phyloP scores from a whole-genome alignment of 192 early-diverging fungal genomes.

The Backusella liffmaniae region DNA sequence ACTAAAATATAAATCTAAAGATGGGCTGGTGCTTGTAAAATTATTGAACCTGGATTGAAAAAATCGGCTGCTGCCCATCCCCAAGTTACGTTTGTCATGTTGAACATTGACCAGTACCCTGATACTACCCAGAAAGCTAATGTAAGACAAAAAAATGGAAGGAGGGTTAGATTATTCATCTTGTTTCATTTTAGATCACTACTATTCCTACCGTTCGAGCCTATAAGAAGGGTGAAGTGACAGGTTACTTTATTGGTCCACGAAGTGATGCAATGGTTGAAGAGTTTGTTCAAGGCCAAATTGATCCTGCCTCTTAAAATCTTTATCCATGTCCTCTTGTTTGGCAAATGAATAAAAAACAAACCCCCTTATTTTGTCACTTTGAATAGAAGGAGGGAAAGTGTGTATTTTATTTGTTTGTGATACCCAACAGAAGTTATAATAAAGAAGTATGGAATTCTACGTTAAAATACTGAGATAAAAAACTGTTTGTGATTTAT shows the following conservation, averaged over 20 bases:
- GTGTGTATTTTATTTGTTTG: too few relatives aligned
- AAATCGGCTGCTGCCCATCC: conserved; percentile 60
- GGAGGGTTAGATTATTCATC: not conserved
- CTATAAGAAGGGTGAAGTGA: conserved; percentile 61
- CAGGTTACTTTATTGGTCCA: conserved; percentile 66
- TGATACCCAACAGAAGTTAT: too few relatives aligned
- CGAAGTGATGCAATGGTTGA: conserved; percentile 40
- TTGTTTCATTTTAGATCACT: conserved; percentile 42
- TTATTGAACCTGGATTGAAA: conserved; percentile 70
- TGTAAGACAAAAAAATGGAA: conserved; percentile 36
- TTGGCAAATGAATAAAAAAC: not conserved
- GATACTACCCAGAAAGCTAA: conserved; percentile 58
- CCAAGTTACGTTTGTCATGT: conserved; percentile 67
- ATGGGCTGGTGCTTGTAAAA: conserved; percentile 84
- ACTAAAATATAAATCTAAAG: conserved; percentile 23
- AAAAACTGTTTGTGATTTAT: too few relatives aligned
- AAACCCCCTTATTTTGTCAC: not conserved
- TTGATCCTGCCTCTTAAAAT: conserved; percentile 27
- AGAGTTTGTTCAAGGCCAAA: conserved; percentile 57
- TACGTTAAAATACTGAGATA: too few relatives aligned
- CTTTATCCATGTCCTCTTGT: not conserved
- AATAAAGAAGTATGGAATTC: too few relatives aligned
- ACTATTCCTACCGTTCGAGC: conserved; percentile 74
- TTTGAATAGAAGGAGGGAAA: too few relatives aligned
- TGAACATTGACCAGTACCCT: conserved; percentile 70